phyloP scores from a whole-genome alignment of 2,329 filamentous ascomycete species.

The Pseudogymnoascus sp. region DNA sequence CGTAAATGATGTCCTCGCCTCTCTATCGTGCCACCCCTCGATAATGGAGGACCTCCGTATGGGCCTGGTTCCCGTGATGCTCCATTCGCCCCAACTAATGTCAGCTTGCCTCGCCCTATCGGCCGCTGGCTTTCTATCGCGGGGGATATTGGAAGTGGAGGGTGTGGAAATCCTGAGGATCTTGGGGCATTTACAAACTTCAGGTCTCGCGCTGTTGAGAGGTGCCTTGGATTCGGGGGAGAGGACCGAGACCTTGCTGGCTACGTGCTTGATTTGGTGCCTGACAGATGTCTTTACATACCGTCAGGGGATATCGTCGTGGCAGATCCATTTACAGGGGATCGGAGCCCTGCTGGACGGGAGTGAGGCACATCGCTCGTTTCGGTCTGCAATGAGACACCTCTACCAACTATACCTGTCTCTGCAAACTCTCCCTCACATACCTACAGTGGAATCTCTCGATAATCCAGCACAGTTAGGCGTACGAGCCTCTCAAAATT shows the following conservation, averaged over 20 bases:
- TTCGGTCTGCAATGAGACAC: conserved; percentile 19
- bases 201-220: neutral
- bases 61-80: conserved; percentile 16
- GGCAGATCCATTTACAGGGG: conserved; percentile 20
- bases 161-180: neutral
- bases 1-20: conserved; percentile 18
- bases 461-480: neutral
- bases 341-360: conserved; percentile 18
- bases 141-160: conserved; percentile 12
- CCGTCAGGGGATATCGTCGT: conserved; percentile 18
- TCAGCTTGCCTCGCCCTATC: conserved; percentile 22
- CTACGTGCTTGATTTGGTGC: conserved; percentile 22
- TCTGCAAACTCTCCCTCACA: conserved; percentile 19
- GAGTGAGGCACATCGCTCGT: conserved; percentile 11
- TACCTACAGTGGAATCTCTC: conserved; percentile 9
- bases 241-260: conserved; percentile 17
- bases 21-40: conserved; percentile 21
- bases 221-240: neutral
- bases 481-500: neutral
- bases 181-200: neutral
- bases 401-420: conserved; percentile 20
- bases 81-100: conserved; percentile 21
- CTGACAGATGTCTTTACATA: conserved; percentile 21
- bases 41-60: conserved; percentile 20
- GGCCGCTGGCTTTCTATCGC: conserved; percentile 20